Conservation (phyloP, 257 asterid genomes). For the Solanum rostratum region DNA sequence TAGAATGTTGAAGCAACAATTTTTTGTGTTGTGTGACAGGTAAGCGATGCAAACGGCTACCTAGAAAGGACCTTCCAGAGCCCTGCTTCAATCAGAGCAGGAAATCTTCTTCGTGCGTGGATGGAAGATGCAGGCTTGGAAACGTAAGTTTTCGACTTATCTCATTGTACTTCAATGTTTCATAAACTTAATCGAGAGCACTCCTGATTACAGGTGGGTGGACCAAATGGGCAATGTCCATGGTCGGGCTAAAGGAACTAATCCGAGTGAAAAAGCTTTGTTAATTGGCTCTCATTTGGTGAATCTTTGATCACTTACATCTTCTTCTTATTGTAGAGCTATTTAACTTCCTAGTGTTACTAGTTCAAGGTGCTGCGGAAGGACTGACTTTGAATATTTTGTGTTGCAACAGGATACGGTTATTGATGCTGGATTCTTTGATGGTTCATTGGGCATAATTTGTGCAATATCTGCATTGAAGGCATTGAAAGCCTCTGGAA, state of each 20-base stretch:
- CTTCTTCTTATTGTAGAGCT: slow-evolving; percentile 2
- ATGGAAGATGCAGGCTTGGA: slow-evolving; percentile 94
- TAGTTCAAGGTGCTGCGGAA: neutral
- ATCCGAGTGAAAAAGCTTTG: slow-evolving; percentile 75
- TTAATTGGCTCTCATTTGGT: slow-evolving; percentile 98
- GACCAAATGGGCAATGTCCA: slow-evolving; percentile 97
- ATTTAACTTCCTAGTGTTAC: neutral
- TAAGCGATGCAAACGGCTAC: slow-evolving; percentile 76
- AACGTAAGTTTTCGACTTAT: slow-evolving; percentile 39
- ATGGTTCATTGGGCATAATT: slow-evolving; percentile 82
- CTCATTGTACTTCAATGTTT: neutral
- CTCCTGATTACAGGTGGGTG: slow-evolving; percentile 58
- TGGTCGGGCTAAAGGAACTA: slow-evolving; percentile 72
- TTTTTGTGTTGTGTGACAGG: slow-evolving; percentile 29
- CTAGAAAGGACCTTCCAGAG: slow-evolving; percentile 96
- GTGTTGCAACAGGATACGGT: slow-evolving; percentile 72
- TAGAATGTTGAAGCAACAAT: neutral
- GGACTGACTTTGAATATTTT: neutral
- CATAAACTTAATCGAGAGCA: slow-evolving; percentile 1
- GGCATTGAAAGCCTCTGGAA: slow-evolving; percentile 50
- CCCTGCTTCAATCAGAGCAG: slow-evolving; percentile 75
- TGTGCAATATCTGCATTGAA: slow-evolving; percentile 77
- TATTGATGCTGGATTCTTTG: slow-evolving; percentile 86
- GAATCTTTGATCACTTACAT: slow-evolving; percentile 18
- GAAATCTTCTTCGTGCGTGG: slow-evolving; percentile 59